Percentiles rank a stretch among this genome's conserved stretches.
Evolutionary conservation across 331 rosid genomes (phyloP).

Genomic region (Pyracantha coccinea): DNA sequence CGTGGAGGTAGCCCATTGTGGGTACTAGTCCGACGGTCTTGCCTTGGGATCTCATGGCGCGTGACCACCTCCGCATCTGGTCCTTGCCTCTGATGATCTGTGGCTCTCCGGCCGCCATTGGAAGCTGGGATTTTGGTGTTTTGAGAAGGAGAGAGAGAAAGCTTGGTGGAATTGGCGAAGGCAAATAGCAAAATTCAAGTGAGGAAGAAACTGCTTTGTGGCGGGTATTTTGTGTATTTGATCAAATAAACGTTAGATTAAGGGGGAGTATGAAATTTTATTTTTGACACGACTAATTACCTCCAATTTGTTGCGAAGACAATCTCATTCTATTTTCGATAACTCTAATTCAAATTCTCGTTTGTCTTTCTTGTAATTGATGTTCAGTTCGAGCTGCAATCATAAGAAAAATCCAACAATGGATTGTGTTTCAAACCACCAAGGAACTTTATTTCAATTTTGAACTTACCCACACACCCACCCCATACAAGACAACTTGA

Average conservation of each 20-base stretch:
- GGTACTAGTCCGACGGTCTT: slow-evolving; percentile 60
- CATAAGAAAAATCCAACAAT: too few species aligned
- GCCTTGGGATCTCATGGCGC: slow-evolving; percentile 62
- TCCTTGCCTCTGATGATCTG: slow-evolving; percentile 42
- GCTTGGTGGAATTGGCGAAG: background rate
- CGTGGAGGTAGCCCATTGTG: slow-evolving; percentile 89
- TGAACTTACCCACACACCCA: background rate
- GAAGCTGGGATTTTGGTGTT: background rate
- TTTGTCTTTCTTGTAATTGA: too few species aligned
- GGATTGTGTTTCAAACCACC: too few species aligned
- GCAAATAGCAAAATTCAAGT: background rate
- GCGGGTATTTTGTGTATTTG: background rate
- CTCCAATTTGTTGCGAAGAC: too few species aligned
- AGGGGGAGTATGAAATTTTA: too few species aligned
- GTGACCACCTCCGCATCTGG: slow-evolving; percentile 72
- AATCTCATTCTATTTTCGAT: too few species aligned
- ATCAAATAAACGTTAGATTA: too few species aligned
- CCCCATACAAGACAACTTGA: background rate
- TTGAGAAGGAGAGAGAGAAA: background rate
- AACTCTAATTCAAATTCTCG: too few species aligned
- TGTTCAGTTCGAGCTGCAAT: too few species aligned
- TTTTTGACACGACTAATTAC: background rate
- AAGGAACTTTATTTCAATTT: background rate
- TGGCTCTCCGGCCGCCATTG: slow-evolving; percentile 42
- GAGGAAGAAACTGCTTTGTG: background rate